Percentiles rank a stretch among this genome's conserved stretches.
Conservation (phyloP, 1,139 yeast species). For the Hyphopichia pseudoburtonii region DNA sequence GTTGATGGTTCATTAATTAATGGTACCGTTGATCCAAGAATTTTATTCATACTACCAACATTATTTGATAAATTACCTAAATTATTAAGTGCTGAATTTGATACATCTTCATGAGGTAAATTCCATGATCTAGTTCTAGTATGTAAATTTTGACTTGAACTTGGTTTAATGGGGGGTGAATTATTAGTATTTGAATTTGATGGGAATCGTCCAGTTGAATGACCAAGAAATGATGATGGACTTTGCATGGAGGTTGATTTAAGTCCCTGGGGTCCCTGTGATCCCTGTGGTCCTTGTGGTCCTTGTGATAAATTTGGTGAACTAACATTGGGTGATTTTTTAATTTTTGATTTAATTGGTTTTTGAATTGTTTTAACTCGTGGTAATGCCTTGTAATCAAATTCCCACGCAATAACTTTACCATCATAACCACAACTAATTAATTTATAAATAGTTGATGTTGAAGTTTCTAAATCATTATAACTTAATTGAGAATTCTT, state of each 20-base stretch:
- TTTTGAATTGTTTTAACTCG: constrained; percentile 31
- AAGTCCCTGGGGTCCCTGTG: too few species aligned
- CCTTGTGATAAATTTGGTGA: constrained; percentile 4
- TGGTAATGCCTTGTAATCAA: constrained; percentile 62
- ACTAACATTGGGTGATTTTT: background rate
- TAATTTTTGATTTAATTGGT: background rate
- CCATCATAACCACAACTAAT: constrained; percentile 76
- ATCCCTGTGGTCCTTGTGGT: constrained; percentile 10
- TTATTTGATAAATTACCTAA: background rate
- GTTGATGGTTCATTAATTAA: background rate
- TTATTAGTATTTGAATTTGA: background rate
- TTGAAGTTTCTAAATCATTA: constrained; percentile 22
- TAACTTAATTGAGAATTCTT: constrained; percentile 11
- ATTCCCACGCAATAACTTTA: constrained; percentile 67
- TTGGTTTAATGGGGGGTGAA: constrained; percentile 1
- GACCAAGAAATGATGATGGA: background rate
- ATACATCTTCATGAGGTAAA: constrained; percentile 1
- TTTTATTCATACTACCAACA: constrained; percentile 3
- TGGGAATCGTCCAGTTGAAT: background rate
- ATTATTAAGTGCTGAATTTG: background rate
- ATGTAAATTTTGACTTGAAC: constrained; percentile 1
- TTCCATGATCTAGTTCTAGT: constrained; percentile 4
- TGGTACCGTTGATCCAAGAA: constrained; percentile 2
- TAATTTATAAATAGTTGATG: constrained; percentile 47
- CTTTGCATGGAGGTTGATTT: constrained; percentile 9